These are phyloP conservation scores for Circinella minor DNA, from an alignment of 371 early-diverging fungal species.

Conservation along the genomic window DNA sequence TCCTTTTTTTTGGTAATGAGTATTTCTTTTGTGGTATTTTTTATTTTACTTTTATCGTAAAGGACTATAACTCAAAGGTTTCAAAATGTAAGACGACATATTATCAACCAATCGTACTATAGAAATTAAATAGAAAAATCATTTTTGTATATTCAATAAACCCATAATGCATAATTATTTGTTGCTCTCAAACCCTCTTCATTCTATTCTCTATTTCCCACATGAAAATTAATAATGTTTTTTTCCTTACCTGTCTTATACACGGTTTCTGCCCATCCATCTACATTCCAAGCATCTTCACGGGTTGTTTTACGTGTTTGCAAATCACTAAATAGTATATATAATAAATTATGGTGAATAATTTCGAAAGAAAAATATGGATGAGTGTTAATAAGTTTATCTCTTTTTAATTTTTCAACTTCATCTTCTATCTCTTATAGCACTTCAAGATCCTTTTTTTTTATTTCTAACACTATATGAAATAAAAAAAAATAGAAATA, in stretches of 20 bases:
- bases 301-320: conserved; percentile 87
- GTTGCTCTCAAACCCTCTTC: not conserved
- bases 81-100: conserved; percentile 86
- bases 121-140: conserved; percentile 3
- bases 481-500: too few relatives aligned
- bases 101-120: conserved; percentile 79
- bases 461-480: not conserved
- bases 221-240: too few relatives aligned
- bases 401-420: too few relatives aligned
- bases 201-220: not conserved
- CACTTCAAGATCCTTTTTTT: too few relatives aligned
- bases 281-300: conserved; percentile 91
- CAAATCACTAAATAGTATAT: conserved; percentile 63
- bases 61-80: conserved; percentile 81
- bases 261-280: conserved; percentile 91
- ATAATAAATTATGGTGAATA: conserved; percentile 45
- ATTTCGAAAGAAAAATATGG: conserved; percentile 11
- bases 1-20: not conserved
- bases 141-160: not conserved
- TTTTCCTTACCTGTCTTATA: conserved; percentile 77
- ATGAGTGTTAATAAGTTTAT: too few relatives aligned
- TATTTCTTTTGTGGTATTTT: not conserved
- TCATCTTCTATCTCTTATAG: too few relatives aligned
- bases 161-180: too few relatives aligned
- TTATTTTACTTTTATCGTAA: conserved; percentile 55